These are phyloP conservation scores for Blastocystis sp. DNA, from an alignment of 352 stramenopile species.

Conservation along the genomic window DNA sequence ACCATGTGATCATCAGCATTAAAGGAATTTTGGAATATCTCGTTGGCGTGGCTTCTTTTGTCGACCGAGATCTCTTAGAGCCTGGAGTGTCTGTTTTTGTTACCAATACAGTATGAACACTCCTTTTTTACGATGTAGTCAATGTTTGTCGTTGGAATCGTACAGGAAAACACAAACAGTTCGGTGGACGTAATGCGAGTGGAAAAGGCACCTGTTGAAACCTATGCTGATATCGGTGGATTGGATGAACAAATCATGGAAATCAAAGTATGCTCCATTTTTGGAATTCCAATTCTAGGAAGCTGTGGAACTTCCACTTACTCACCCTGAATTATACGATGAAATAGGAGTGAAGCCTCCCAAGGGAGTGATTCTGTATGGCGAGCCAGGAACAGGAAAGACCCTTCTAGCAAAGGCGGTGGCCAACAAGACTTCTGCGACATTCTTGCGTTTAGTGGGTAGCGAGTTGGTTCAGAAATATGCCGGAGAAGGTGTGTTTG, in stretches of 20 bases:
- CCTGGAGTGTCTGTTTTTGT: constrained; percentile 93
- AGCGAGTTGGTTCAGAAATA: constrained; percentile 99
- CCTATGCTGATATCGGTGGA: constrained; percentile 98
- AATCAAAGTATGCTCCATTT: constrained; percentile 70
- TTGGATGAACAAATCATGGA: constrained; percentile 94
- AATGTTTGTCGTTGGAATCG: constrained; percentile 95
- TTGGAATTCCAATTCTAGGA: constrained; percentile 66
- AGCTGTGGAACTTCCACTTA: constrained; percentile 90
- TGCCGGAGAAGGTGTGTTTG: constrained; percentile 64
- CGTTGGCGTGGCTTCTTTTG: constrained; percentile 97
- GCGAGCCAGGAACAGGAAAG: constrained; percentile 97
- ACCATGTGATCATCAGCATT: constrained; percentile 97
- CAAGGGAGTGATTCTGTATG: constrained; percentile 99
- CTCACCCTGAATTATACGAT: constrained; percentile 98
- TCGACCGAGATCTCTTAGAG: constrained; percentile 99
- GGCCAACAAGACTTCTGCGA: constrained; percentile 98
- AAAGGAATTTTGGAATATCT: constrained; percentile 98
- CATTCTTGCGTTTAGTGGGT: constrained; percentile 96
- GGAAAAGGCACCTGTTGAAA: constrained; percentile 96
- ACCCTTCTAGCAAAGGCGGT: constrained; percentile 95
- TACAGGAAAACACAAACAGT: constrained; percentile 95
- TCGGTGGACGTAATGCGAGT: constrained; percentile 99
- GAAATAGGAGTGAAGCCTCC: constrained; percentile 95
- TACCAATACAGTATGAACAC: constrained; percentile 84
- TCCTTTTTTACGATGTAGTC: constrained; percentile 17